Evolutionary conservation across 2,329 filamentous ascomycete species (phyloP).

Genomic region (Neonectria coccinea): DNA sequence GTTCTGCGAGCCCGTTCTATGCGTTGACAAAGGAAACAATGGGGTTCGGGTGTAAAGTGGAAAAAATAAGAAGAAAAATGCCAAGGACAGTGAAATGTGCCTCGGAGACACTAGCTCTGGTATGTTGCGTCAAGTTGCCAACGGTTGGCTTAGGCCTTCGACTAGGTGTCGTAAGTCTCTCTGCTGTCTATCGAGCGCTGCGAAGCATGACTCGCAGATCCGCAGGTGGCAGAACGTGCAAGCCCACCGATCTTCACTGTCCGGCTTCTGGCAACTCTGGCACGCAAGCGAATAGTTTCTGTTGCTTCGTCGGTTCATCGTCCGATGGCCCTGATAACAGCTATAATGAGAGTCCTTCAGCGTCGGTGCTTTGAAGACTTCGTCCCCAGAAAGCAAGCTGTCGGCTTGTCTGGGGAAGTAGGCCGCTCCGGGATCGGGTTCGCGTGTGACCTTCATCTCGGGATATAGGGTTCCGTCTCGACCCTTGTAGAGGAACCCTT

Average conservation of each 20-base stretch:
- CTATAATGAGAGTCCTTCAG: slow-evolving; percentile 58
- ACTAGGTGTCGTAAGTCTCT: slow-evolving; percentile 59
- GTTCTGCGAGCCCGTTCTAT: slow-evolving; percentile 32
- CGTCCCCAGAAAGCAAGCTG: slow-evolving; percentile 46
- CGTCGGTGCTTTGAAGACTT: slow-evolving; percentile 56
- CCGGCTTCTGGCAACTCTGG: slow-evolving; percentile 62
- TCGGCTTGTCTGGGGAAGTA: slow-evolving; percentile 53
- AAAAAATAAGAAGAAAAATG: slow-evolving; percentile 8
- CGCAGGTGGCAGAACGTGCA: slow-evolving; percentile 65
- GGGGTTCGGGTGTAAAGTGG: slow-evolving; percentile 9
- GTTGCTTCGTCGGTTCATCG: slow-evolving; percentile 63
- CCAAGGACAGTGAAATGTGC: slow-evolving; percentile 7
- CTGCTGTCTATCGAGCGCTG: slow-evolving; percentile 54
- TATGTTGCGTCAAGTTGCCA: not conserved
- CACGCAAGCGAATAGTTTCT: slow-evolving; percentile 64
- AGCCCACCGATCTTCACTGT: slow-evolving; percentile 58
- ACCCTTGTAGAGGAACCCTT: slow-evolving; percentile 51
- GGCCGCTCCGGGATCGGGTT: slow-evolving; percentile 52
- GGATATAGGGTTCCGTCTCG: slow-evolving; percentile 56
- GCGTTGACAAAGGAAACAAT: slow-evolving; percentile 35
- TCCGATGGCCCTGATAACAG: slow-evolving; percentile 62
- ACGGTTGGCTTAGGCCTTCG: slow-evolving; percentile 39
- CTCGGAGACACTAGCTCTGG: not conserved
- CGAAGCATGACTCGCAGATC: slow-evolving; percentile 63
- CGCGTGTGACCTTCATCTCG: slow-evolving; percentile 52